These are phyloP conservation scores for Przewalskia tangutica DNA, from an alignment of 257 asterid genomes.

Conservation along the genomic window DNA sequence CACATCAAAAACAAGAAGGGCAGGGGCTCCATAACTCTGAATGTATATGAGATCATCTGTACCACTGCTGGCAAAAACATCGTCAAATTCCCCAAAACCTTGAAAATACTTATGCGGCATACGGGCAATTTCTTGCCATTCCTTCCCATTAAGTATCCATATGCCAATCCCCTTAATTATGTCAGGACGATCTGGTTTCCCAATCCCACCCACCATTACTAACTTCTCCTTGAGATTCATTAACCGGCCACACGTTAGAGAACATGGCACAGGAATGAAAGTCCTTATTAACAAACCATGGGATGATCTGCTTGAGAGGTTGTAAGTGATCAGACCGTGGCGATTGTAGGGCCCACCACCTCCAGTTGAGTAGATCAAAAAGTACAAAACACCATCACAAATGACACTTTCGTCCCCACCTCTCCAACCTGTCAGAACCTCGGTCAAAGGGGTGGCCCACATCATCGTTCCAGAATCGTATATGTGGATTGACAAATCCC, in stretches of 20 bases:
- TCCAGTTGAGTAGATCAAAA: constrained; percentile 65
- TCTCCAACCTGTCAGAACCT: constrained; percentile 77
- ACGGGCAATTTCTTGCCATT: constrained; percentile 69
- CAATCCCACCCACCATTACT: constrained; percentile 91
- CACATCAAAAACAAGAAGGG: constrained; percentile 64
- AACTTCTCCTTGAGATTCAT: constrained; percentile 77
- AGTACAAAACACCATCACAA: constrained; percentile 62
- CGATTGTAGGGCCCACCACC: constrained; percentile 50
- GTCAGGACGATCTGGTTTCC: constrained; percentile 69
- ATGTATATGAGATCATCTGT: constrained; percentile 70
- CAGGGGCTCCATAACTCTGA: constrained; percentile 83
- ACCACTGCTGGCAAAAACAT: constrained; percentile 91
- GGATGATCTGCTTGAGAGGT: constrained; percentile 30
- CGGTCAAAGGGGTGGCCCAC: constrained; percentile 53
- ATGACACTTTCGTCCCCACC: constrained; percentile 91
- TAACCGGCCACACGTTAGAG: constrained; percentile 85
- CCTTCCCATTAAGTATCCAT: constrained; percentile 64
- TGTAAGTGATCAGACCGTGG: constrained; percentile 60
- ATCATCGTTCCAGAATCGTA: constrained; percentile 46
- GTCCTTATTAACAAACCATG: constrained; percentile 46
- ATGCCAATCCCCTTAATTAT: constrained; percentile 86
- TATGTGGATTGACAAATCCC: constrained; percentile 76
- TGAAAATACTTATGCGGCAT: constrained; percentile 86
- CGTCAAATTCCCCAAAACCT: constrained; percentile 94
- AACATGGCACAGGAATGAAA: constrained; percentile 66